Base-by-base conservation (phyloP, 225 moss, liverwort and hornwort genomes). In the Pseudisothecium myosuroides region DNA sequence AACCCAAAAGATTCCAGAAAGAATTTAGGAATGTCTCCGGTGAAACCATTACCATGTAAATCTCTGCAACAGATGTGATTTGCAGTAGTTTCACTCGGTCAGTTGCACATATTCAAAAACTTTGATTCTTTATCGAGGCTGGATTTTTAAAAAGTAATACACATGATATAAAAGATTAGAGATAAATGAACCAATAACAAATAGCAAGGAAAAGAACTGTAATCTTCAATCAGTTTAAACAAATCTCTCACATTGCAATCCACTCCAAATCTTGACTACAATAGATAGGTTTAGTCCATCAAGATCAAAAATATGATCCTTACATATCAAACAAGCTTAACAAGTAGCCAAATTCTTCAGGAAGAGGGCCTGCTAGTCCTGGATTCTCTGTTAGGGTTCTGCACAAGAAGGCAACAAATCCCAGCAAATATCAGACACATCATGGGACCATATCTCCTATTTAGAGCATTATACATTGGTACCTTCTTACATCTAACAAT, bases 291-390 rank as follows among this genome's bases (percentile, higher is more conserved):
- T 36, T 54, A 64, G n/a, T 52, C 54, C 83, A n/a, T n/a, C 37
- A 54, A 68, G 28, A 66, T 27, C 28, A 79, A 54, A 54, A 39
- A 54, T 20, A 66, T 18, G 58, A 55, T 81, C 32, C 90, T 90
- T 80, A 93, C 91, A 93, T 47, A 83, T 91, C 90, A 84, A 93
- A 93, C 88, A 93, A 88, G 88, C 93, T 93, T 75, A 88, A 52
- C 78, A 91, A 83, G 68, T 88, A 83, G 62, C 93, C 91, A 54
- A 91, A 54, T 47, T 93, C 90, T 69, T 39, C 75, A 59, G 91
- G 93, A 83, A 93, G 78, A 64, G 93, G 78, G 56, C 93, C 93
- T 17, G 24, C 61, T 27, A 93, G 80, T 86, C 59, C 77, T 28
- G 91, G 91, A 90, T 93, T 93, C 23, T 31, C 88, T 34, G 87